Evolutionary conservation across 129 eudicot genomes (phyloP).

Genomic region (Cynara cardunculus): DNA sequence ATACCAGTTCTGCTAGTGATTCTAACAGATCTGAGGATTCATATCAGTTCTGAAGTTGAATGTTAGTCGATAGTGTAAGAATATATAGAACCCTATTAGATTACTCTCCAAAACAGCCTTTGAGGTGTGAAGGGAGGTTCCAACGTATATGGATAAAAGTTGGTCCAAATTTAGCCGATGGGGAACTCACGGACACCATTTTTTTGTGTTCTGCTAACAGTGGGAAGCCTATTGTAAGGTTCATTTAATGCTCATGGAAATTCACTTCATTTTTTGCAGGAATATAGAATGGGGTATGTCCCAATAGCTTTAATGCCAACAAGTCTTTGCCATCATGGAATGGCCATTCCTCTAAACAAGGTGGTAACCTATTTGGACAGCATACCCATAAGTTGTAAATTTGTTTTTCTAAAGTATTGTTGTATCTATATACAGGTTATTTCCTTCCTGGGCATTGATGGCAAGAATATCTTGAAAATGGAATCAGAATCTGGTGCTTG

Average conservation of each 20-base stretch:
- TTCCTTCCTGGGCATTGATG: not conserved
- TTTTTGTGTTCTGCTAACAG: not conserved
- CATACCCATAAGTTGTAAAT: not conserved
- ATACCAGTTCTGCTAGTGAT: not conserved
- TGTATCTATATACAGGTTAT: not conserved
- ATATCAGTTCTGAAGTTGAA: not conserved
- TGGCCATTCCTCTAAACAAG: not conserved
- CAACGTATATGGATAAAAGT: too few species aligned
- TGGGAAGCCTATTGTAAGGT: not conserved
- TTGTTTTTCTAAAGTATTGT: not conserved
- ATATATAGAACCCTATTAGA: not conserved
- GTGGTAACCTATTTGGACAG: not conserved
- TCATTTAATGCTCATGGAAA: too few species aligned
- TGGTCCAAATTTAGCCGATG: too few species aligned
- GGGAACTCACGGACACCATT: too few species aligned
- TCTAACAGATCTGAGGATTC: not conserved
- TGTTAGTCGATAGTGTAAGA: not conserved
- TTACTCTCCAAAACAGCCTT: not conserved
- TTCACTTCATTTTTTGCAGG: not conserved
- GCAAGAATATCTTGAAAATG: not conserved
- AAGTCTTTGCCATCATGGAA: not conserved
- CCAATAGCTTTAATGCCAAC: slow-evolving; percentile 2
- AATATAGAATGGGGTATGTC: not conserved
- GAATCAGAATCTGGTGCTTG: slow-evolving; percentile 7
- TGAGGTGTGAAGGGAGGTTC: not conserved